These are phyloP conservation scores for Picea engelmannii DNA, from an alignment of 83 land plant species.

Conservation along the genomic window DNA sequence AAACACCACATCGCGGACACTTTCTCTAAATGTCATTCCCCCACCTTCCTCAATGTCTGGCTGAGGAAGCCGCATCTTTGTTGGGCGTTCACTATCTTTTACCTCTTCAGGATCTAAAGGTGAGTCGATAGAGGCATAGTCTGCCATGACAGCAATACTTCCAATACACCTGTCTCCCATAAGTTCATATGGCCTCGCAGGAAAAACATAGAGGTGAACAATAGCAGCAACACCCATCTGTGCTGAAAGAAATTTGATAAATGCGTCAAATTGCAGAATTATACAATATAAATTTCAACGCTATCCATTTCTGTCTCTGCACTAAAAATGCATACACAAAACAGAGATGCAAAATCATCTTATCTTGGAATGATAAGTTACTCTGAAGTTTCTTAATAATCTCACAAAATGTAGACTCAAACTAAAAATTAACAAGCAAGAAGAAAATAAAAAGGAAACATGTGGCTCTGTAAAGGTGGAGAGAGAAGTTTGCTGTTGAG, in stretches of 20 bases:
- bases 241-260: constrained; percentile 35
- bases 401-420: neutral
- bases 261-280: constrained; percentile 8
- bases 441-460: neutral
- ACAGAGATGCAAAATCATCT: neutral
- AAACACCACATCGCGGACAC: constrained; percentile 86
- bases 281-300: constrained; percentile 12
- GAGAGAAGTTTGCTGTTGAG: no score
- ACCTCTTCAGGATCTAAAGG: constrained; percentile 86
- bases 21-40: constrained; percentile 74
- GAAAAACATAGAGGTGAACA: constrained; percentile 88
- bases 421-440: neutral
- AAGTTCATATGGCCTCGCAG: constrained; percentile 86
- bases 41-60: constrained; percentile 52
- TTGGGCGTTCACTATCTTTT: constrained; percentile 79
- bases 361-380: neutral
- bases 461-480: no score
- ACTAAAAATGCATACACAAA: neutral
- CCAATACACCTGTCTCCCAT: constrained; percentile 66
- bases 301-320: neutral
- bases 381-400: neutral
- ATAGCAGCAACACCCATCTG: constrained; percentile 93
- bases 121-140: constrained; percentile 73
- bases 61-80: constrained; percentile 68
- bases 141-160: constrained; percentile 81